Evolutionary conservation across 2,329 filamentous ascomycete species (phyloP), one percentile per base, ranked within the genome.

Genomic region (Zymoseptoria ardabiliae): DNA sequence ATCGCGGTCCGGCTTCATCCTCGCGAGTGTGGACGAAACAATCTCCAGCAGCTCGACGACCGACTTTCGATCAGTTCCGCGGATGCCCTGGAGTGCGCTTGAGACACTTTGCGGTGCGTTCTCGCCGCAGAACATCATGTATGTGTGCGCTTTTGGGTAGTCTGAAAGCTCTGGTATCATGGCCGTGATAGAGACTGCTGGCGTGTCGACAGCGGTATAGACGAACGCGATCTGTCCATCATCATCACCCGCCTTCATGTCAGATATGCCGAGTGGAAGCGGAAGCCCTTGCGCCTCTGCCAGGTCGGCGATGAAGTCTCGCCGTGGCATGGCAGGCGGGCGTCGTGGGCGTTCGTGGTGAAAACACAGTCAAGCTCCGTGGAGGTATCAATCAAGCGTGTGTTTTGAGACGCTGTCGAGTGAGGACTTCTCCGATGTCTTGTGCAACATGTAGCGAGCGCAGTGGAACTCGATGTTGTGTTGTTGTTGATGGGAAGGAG

Each of bases 221-320:
- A 73, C 77, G 70, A 93, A 88, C 13, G 80, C 80, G 58, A 95
- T 78, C 58, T 89, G 84, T 55, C 88, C 89, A 71, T 93, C 88
- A 30, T 88, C 86, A 4, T 86, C 84, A 17, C 88, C 88, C 41
- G 77, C 76, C 35, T 75, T 74, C 22, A 96, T 75, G 35, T 78
- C 70, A 53, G 74, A 74, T 53, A 94, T 77, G 54, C 79, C 74
- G 0, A 75, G 63, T 53, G 84, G 75, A 2, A 67, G 67, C 20
- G 73, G 68, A 49, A 70, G 67, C 13, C 68, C 61, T 6, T 72
- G 74, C 7, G 74, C 78, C 50, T 75, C 73, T 25, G 71, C 76
- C 68, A 79, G 75, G 70, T 92, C 87, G 55, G 78, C 75, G 53
- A 85, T 78, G 71, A 89, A 92, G 41, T 82, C 80, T 67, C 81